Evolutionary conservation across 352 stramenopile species (phyloP).

Genomic region (Phytophthora cajani): DNA sequence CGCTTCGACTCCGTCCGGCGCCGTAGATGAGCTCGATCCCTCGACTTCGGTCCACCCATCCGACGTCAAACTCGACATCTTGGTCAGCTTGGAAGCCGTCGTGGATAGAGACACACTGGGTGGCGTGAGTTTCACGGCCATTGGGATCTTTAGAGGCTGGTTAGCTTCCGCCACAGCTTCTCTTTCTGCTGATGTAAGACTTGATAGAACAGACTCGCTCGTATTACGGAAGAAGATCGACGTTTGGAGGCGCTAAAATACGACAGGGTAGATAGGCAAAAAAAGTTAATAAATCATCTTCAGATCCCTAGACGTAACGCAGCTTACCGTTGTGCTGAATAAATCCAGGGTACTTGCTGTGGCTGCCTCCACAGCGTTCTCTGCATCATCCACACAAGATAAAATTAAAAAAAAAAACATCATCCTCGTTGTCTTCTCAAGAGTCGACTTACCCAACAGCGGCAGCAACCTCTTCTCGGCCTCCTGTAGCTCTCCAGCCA

Average conservation of each 20-base stretch:
- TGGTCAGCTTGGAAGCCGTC: slow-evolving; percentile 29
- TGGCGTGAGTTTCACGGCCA: slow-evolving; percentile 14
- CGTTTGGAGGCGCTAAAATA: slow-evolving; percentile 63
- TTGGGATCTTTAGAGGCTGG: slow-evolving; percentile 26
- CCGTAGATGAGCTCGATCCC: slow-evolving; percentile 38
- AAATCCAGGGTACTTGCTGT: slow-evolving; percentile 51
- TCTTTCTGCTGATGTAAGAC: slow-evolving; percentile 53
- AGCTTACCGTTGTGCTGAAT: slow-evolving; percentile 70
- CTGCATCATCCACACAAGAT: slow-evolving; percentile 25
- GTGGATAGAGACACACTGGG: slow-evolving; percentile 13
- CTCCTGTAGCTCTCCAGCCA: slow-evolving; percentile 49
- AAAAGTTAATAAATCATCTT: neutral
- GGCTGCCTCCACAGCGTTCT: slow-evolving; percentile 43
- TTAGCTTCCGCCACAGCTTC: slow-evolving; percentile 62
- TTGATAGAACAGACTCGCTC: slow-evolving; percentile 57
- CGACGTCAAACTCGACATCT: slow-evolving; percentile 41
- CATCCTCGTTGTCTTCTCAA: too few relatives aligned
- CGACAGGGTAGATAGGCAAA: neutral
- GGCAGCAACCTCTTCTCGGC: slow-evolving; percentile 49
- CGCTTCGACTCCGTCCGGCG: slow-evolving; percentile 28
- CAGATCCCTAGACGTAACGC: neutral
- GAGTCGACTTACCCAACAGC: slow-evolving; percentile 36
- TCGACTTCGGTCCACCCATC: slow-evolving; percentile 53
- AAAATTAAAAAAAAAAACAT: too few relatives aligned
- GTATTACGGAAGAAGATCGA: slow-evolving; percentile 79